Evolutionary conservation across 176 grass and related monocot species (phyloP).

Genomic region (Carex scoparia): DNA sequence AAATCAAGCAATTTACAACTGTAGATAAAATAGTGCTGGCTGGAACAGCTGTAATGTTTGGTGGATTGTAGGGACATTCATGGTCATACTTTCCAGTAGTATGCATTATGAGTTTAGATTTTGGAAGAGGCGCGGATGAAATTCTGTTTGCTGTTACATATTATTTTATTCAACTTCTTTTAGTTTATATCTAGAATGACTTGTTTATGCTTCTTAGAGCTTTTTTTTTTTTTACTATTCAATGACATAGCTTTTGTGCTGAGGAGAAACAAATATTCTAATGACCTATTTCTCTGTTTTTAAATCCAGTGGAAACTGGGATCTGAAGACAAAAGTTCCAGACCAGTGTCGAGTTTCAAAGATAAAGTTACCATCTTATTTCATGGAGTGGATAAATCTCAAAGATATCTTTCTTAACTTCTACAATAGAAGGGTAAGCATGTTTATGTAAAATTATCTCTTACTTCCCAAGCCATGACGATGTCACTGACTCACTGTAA

Average conservation of each 20-base stretch:
- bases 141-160: neutral
- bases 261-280: neutral
- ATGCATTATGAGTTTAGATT: neutral
- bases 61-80: neutral
- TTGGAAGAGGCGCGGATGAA: neutral
- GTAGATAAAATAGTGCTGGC: neutral
- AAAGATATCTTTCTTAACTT: conserved; percentile 90
- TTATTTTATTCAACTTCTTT: conserved; percentile 15
- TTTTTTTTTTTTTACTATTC: conserved; percentile 12
- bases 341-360: conserved; percentile 80
- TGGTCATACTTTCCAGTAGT: neutral
- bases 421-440: conserved; percentile 67
- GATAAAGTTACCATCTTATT: conserved; percentile 68
- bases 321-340: conserved; percentile 94
- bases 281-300: conserved; percentile 14
- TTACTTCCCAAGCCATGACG: neutral
- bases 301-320: conserved; percentile 79
- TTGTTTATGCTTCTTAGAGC: conserved; percentile 1
- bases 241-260: neutral
- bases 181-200: neutral
- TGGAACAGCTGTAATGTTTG: neutral
- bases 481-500: neutral
- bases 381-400: conserved; percentile 92
- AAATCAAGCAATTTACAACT: neutral
- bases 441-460: neutral